Percentiles rank a stretch among this genome's conserved stretches.
These are phyloP conservation scores for Xylaria sp. DNA, from an alignment of 2,329 filamentous ascomycete genomes.

Conservation along the genomic window DNA sequence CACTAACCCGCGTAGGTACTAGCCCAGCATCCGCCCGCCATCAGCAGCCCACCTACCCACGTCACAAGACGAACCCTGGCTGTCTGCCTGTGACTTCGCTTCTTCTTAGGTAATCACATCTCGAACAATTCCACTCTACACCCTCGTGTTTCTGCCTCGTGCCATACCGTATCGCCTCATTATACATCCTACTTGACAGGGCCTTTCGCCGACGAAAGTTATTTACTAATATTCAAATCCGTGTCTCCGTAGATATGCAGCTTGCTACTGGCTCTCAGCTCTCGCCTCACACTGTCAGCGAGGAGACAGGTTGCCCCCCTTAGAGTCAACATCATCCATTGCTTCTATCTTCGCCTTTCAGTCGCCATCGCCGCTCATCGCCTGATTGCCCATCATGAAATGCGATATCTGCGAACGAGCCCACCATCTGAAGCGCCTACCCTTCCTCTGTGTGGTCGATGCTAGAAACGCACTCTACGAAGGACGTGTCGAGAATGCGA, in stretches of 20 bases:
- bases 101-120: slow-evolving; percentile 13
- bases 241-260: slow-evolving; percentile 31
- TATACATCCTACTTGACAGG: background rate
- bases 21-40: slow-evolving; percentile 21
- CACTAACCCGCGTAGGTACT: background rate
- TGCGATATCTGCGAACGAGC: slow-evolving; percentile 70
- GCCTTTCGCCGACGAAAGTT: background rate
- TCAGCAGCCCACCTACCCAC: slow-evolving; percentile 28
- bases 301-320: slow-evolving; percentile 18
- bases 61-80: slow-evolving; percentile 31
- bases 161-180: slow-evolving; percentile 6
- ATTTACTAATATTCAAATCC: slow-evolving; percentile 21
- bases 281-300: slow-evolving; percentile 1
- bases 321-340: slow-evolving; percentile 10
- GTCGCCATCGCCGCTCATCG: background rate
- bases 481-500: slow-evolving; percentile 64
- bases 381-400: slow-evolving; percentile 57
- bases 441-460: slow-evolving; percentile 73
- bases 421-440: slow-evolving; percentile 60
- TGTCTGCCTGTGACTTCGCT: slow-evolving; percentile 4
- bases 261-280: slow-evolving; percentile 19
- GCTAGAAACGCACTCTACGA: slow-evolving; percentile 72
- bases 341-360: background rate
- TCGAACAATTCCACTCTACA: background rate
- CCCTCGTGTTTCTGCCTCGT: slow-evolving; percentile 6